These are phyloP conservation scores for Penicillium verrucosum DNA, from an alignment of 2,329 filamentous ascomycete species.

Conservation along the genomic window DNA sequence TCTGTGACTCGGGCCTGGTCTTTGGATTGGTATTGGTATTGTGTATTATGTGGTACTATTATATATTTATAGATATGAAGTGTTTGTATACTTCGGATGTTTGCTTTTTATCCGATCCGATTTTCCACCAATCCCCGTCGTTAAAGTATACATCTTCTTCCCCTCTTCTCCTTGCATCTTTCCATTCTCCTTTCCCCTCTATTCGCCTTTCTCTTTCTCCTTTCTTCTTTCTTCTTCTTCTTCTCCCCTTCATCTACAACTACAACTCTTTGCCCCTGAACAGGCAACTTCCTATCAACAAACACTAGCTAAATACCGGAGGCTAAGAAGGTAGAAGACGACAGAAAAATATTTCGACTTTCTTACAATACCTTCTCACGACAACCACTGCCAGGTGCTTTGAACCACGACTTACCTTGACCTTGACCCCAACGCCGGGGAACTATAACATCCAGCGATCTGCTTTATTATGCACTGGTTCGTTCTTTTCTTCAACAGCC, in stretches of 20 bases:
- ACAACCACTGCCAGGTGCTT: background rate
- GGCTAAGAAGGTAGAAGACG: background rate
- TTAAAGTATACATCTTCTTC: background rate
- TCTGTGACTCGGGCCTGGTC: background rate
- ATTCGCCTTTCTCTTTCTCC: background rate
- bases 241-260: background rate
- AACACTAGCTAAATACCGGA: background rate
- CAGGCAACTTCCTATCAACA: background rate
- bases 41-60: background rate
- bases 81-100: background rate
- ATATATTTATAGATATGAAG: background rate
- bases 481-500: background rate
- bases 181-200: background rate
- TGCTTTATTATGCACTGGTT: background rate
- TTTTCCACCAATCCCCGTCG: background rate
- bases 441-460: rapidly evolving
- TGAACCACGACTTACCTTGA: background rate
- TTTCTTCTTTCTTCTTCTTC: background rate
- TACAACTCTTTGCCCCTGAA: background rate
- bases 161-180: background rate
- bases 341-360: too few relatives aligned
- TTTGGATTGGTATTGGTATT: background rate
- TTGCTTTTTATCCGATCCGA: background rate
- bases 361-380: background rate
- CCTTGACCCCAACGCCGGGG: background rate